Conservation (phyloP, 2,329 filamentous ascomycete genomes). For the Fusarium sp. region DNA sequence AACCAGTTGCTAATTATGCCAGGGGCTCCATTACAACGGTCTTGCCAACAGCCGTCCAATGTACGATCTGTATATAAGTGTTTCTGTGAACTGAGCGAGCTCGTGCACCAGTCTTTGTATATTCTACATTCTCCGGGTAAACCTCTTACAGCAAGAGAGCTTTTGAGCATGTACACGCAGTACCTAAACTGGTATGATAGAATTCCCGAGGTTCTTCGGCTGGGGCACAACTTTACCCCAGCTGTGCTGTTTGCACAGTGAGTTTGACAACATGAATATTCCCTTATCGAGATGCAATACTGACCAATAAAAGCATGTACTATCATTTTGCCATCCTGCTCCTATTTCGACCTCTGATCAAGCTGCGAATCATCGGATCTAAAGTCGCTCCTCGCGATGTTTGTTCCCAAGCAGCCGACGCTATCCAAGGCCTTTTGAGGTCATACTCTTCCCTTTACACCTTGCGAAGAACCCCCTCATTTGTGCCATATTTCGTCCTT, state of each 20-base stretch:
- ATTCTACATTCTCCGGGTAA: slow-evolving; percentile 77
- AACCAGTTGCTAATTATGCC: neutral
- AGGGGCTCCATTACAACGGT: slow-evolving; percentile 65
- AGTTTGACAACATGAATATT: slow-evolving; percentile 47
- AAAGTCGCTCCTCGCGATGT: slow-evolving; percentile 72
- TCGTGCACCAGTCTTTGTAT: slow-evolving; percentile 77
- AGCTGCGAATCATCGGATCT: slow-evolving; percentile 70
- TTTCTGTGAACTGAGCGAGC: slow-evolving; percentile 77
- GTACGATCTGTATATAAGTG: slow-evolving; percentile 75
- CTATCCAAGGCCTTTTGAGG: slow-evolving; percentile 65
- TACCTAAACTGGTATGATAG: slow-evolving; percentile 78
- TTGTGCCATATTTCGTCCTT: slow-evolving; percentile 71
- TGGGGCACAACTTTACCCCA: slow-evolving; percentile 77
- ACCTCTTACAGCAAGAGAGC: slow-evolving; percentile 70
- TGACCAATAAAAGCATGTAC: slow-evolving; percentile 66
- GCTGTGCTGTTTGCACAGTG: slow-evolving; percentile 80
- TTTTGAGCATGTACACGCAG: slow-evolving; percentile 73
- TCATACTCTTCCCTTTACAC: slow-evolving; percentile 71
- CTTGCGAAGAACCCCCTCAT: slow-evolving; percentile 67
- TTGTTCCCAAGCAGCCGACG: slow-evolving; percentile 70
- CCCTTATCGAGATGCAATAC: neutral
- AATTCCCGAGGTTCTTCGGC: slow-evolving; percentile 71
- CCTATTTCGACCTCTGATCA: slow-evolving; percentile 80
- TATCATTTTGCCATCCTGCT: slow-evolving; percentile 77
- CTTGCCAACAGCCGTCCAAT: slow-evolving; percentile 72